Conservation (phyloP, 2,329 filamentous ascomycete species). For the Colletotrichum sp. region DNA sequence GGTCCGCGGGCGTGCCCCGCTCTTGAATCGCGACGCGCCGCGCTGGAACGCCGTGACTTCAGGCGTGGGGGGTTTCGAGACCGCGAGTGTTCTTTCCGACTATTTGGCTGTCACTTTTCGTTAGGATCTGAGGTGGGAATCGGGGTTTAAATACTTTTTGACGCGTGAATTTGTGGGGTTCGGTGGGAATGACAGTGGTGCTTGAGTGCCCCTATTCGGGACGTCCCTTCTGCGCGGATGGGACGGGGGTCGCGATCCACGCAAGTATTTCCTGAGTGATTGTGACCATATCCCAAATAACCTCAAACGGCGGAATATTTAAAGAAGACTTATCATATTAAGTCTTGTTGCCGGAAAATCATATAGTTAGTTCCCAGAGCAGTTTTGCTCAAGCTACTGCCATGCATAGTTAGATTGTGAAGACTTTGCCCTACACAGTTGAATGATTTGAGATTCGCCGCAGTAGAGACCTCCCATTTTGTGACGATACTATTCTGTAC, state of each 20-base stretch:
- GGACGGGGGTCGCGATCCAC: too few relatives aligned
- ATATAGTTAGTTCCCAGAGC: too few relatives aligned
- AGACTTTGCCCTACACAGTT: too few relatives aligned
- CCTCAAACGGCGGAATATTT: not conserved
- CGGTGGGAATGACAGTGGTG: not conserved
- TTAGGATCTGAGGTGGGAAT: not conserved
- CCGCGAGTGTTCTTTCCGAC: too few relatives aligned
- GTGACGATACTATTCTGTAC: rapidly evolving
- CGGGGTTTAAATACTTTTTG: not conserved
- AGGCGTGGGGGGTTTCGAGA: not conserved
- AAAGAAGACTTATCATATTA: not conserved
- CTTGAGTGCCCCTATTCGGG: not conserved
- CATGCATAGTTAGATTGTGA: not conserved
- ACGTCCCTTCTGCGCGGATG: too few relatives aligned
- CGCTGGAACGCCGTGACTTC: not conserved
- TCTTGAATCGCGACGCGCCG: not conserved
- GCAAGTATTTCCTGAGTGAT: not conserved
- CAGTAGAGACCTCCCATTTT: rapidly evolving
- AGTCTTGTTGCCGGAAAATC: not conserved
- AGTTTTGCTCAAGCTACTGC: not conserved
- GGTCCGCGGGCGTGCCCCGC: not conserved
- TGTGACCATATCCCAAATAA: rapidly evolving
- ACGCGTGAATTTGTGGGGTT: not conserved
- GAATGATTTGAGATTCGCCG: not conserved
- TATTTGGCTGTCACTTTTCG: not conserved